phyloP scores from a whole-genome alignment of 2,329 filamentous ascomycete genomes.

The Hyphodiscus sp. region DNA sequence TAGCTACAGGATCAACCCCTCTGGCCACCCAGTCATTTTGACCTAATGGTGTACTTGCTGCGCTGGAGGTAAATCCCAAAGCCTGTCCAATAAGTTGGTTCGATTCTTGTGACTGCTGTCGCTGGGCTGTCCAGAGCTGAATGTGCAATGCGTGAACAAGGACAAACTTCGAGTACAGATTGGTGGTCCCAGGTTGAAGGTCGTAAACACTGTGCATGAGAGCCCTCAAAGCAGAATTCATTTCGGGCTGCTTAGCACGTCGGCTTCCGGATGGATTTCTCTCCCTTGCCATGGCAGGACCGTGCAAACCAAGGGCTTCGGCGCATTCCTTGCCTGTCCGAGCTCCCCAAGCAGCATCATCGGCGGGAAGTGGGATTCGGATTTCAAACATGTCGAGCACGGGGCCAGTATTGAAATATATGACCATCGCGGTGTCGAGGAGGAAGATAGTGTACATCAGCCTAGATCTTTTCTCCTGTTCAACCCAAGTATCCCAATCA shows the following conservation, averaged over 20 bases:
- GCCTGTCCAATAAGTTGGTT: slow-evolving; percentile 11
- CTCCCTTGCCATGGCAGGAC: slow-evolving; percentile 45
- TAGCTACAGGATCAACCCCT: slow-evolving; percentile 35
- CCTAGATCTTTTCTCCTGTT: slow-evolving; percentile 63
- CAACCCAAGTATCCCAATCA: slow-evolving; percentile 61
- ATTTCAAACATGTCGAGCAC: slow-evolving; percentile 60
- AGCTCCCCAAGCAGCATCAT: slow-evolving; percentile 71
- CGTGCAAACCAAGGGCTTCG: slow-evolving; percentile 57
- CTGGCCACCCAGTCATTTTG: slow-evolving; percentile 51
- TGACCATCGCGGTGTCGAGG: slow-evolving; percentile 55
- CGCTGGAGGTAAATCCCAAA: slow-evolving; percentile 31
- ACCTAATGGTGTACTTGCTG: slow-evolving; percentile 49
- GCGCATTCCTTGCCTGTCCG: slow-evolving; percentile 52
- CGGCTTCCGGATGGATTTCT: slow-evolving; percentile 57
- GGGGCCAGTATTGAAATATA: slow-evolving; percentile 65
- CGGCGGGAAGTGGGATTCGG: slow-evolving; percentile 60
- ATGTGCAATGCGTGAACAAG: slow-evolving; percentile 63
- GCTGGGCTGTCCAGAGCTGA: slow-evolving; percentile 49
- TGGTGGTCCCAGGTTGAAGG: slow-evolving; percentile 60
- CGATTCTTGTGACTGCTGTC: slow-evolving; percentile 33
- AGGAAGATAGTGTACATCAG: slow-evolving; percentile 60
- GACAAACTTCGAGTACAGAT: slow-evolving; percentile 68
- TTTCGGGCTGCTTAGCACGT: slow-evolving; percentile 56
- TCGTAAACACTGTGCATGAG: slow-evolving; percentile 52
- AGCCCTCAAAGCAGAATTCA: slow-evolving; percentile 54